A percentile compares a stretch with the other conserved stretches of the same genome.
Conservation (phyloP, 164 flowering plant species). For the Kingdonia uniflora region DNA sequence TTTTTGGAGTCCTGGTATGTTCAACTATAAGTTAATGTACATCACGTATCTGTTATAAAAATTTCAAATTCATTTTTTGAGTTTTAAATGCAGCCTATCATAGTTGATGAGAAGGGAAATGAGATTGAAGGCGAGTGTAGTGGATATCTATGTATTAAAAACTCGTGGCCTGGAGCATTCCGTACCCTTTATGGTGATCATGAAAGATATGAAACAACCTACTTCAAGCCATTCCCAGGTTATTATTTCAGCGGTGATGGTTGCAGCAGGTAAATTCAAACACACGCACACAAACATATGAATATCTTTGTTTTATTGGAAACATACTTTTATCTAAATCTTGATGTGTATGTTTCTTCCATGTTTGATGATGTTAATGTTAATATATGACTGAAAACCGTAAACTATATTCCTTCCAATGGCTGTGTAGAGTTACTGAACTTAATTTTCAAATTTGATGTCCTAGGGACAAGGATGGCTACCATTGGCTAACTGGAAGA, state of each 20-base stretch:
- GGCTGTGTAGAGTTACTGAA: too few species aligned
- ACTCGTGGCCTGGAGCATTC: conserved; percentile 98
- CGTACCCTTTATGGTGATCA: conserved; percentile 95
- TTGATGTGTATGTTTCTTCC: neutral
- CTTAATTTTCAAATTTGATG: neutral
- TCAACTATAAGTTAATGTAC: neutral
- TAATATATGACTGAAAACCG: too few species aligned
- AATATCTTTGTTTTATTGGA: too few species aligned
- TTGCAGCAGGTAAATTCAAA: conserved; percentile 59
- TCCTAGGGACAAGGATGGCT: conserved; percentile 92
- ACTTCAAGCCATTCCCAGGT: conserved; percentile 89
- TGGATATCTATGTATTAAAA: conserved; percentile 81
- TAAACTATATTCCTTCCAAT: too few species aligned
- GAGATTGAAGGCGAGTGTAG: conserved; percentile 96
- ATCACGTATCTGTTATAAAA: neutral
- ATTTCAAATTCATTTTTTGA: neutral
- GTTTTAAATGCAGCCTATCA: conserved; percentile 56
- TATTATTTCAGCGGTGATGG: conserved; percentile 95
- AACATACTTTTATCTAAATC: neutral
- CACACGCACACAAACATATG: neutral
- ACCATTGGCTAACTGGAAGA: conserved; percentile 98
- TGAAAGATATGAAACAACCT: conserved; percentile 97
- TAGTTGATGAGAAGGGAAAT: conserved; percentile 92
- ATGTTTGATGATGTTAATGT: neutral
- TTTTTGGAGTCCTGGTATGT: conserved; percentile 81